phyloP scores from a whole-genome alignment of 1,284 basidiomycete genomes.

The Austroboletus novae-zelandiae region DNA sequence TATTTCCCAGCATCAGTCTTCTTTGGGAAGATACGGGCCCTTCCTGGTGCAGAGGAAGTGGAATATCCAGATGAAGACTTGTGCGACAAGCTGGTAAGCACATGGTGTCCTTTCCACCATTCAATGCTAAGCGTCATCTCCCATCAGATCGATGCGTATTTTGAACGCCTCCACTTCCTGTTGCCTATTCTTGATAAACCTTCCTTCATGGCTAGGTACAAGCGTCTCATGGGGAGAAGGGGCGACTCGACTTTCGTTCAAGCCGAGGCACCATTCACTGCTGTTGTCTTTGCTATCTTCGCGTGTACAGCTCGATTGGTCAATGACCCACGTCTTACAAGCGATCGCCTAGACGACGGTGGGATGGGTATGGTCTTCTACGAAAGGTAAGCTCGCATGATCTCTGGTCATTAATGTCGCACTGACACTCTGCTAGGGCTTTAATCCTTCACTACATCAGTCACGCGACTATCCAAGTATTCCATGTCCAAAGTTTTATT shows the following conservation, averaged over 20 bases:
- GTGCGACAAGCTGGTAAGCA: conserved; percentile 69
- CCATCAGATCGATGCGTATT: conserved; percentile 77
- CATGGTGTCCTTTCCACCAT: conserved; percentile 8
- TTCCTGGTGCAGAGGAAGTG: conserved; percentile 83
- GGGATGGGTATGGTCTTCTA: conserved; percentile 86
- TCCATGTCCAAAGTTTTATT: conserved; percentile 86
- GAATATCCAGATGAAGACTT: conserved; percentile 81
- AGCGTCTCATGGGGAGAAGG: conserved; percentile 68
- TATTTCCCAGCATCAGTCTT: conserved; percentile 88
- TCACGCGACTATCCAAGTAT: conserved; percentile 73
- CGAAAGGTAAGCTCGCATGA: conserved; percentile 58
- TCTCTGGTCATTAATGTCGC: conserved; percentile 1
- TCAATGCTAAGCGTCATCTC: conserved; percentile 23
- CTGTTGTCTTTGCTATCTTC: conserved; percentile 80
- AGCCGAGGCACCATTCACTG: conserved; percentile 67
- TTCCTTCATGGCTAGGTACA: conserved; percentile 72
- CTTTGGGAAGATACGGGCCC: conserved; percentile 81
- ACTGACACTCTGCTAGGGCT: conserved; percentile 48
- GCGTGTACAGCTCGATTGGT: conserved; percentile 78
- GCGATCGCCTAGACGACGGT: conserved; percentile 63
- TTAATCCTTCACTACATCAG: conserved; percentile 88
- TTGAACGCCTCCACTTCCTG: conserved; percentile 78
- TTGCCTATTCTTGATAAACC: conserved; percentile 84
- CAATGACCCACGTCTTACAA: conserved; percentile 66
- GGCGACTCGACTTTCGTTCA: conserved; percentile 51